Conservation (phyloP, 2,329 filamentous ascomycete species). For the Nemania sp. region DNA sequence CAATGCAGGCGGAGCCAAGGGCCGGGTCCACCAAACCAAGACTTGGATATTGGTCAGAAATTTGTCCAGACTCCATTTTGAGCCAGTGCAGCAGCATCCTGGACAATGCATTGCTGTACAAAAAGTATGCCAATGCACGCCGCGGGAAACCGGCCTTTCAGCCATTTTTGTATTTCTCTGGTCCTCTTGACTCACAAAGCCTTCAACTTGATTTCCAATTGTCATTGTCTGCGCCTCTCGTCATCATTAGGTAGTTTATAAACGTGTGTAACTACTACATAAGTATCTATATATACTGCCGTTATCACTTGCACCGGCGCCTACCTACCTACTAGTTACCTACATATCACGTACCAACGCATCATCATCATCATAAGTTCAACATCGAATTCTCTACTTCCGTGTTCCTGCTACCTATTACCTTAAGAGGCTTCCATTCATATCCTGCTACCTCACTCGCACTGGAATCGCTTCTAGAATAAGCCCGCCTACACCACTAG, state of each 20-base stretch:
- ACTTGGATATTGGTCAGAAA: constrained; percentile 21
- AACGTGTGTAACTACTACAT: not conserved
- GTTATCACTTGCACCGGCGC: not conserved
- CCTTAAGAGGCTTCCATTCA: not conserved
- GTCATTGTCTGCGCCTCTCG: not conserved
- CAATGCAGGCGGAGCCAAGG: constrained; percentile 22
- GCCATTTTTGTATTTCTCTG: not conserved
- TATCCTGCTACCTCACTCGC: not conserved
- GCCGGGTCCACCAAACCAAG: constrained; percentile 17
- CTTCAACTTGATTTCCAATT: constrained; percentile 12
- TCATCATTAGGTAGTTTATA: constrained; percentile 2
- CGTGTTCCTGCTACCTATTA: not conserved
- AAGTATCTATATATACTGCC: too few species aligned
- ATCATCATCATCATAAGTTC: constrained; percentile 10
- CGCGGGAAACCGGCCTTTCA: constrained; percentile 11
- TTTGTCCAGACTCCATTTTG: constrained; percentile 7
- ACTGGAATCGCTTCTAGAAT: not conserved
- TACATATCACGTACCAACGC: constrained; percentile 10
- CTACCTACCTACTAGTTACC: not conserved
- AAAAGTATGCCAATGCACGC: constrained; percentile 12
- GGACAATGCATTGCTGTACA: not conserved
- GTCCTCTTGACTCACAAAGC: not conserved
- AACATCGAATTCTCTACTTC: constrained; percentile 1
- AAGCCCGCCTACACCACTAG: not conserved
- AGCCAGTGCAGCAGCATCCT: not conserved